Percentiles rank a stretch among this genome's conserved stretches.
These are phyloP conservation scores for Boletus rex-veris DNA, from an alignment of 768 basidiomycete genomes.

Conservation along the genomic window DNA sequence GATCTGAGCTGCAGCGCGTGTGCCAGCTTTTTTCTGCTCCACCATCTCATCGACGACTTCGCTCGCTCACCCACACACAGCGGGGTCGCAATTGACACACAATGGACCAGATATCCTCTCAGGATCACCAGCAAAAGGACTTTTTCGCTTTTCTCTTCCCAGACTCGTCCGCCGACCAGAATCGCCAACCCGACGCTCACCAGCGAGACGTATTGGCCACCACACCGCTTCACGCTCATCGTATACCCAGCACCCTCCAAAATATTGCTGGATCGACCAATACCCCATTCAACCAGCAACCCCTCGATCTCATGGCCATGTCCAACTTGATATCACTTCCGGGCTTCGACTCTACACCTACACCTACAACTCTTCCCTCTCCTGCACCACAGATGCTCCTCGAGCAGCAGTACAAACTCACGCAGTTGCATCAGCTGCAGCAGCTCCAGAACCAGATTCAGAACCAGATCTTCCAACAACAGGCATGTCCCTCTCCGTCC, in stretches of 20 bases:
- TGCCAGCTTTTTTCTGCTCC: conserved; percentile 3
- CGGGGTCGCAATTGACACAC: background rate
- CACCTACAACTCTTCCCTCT: conserved; percentile 10
- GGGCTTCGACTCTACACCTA: conserved; percentile 32
- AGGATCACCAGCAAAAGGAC: conserved; percentile 36
- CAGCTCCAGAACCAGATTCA: conserved; percentile 83
- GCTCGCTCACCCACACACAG: background rate
- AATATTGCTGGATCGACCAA: conserved; percentile 9
- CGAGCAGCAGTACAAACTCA: conserved; percentile 76
- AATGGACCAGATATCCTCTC: conserved; percentile 23
- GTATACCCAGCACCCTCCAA: conserved; percentile 1
- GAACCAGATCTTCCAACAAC: conserved; percentile 86
- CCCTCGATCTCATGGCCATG: conserved; percentile 45
- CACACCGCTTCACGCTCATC: conserved; percentile 9
- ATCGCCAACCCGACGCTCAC: conserved; percentile 22
- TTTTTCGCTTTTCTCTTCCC: conserved; percentile 35
- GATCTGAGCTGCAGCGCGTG: background rate
- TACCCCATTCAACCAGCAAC: conserved; percentile 25
- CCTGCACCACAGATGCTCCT: conserved; percentile 48
- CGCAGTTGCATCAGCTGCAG: conserved; percentile 73
- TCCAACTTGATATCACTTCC: conserved; percentile 52
- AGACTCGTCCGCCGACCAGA: conserved; percentile 25
- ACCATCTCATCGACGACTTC: conserved; percentile 3
- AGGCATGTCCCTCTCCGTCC: conserved; percentile 46
- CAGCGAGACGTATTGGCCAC: conserved; percentile 13